Conservation (phyloP, 2,329 filamentous ascomycete genomes). For the Cercospora nicotianae region DNA sequence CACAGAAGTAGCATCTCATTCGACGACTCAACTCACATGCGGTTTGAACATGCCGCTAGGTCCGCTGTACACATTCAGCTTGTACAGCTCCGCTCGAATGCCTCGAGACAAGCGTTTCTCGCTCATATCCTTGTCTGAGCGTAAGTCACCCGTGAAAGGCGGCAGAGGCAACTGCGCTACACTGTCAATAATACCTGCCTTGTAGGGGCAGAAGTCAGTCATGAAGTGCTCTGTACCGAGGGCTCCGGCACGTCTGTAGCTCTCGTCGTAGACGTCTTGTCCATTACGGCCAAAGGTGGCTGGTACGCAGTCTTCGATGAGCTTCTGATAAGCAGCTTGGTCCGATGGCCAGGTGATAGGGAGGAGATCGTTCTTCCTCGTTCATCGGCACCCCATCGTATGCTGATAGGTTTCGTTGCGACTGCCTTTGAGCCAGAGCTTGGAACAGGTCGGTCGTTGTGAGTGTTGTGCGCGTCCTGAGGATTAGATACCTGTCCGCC, state of each 20-base stretch:
- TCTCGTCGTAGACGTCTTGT: background rate
- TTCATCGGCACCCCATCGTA: background rate
- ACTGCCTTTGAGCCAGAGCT: too few species aligned
- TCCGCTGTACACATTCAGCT: slow-evolving; percentile 16
- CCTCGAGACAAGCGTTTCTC: background rate
- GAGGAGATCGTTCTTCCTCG: background rate
- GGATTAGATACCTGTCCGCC: too few species aligned
- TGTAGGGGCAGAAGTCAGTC: background rate
- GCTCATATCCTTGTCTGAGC: background rate
- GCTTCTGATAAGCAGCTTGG: background rate
- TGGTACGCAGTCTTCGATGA: background rate
- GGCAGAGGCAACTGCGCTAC: background rate
- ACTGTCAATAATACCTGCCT: background rate
- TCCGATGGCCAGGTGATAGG: background rate
- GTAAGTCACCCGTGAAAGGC: background rate
- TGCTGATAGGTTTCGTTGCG: background rate
- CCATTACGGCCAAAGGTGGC: background rate
- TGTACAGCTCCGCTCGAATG: slow-evolving; percentile 13
- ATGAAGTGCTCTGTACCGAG: background rate
- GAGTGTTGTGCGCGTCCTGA: too few species aligned
- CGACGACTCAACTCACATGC: background rate
- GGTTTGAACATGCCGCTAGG: background rate
- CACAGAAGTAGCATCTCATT: too few species aligned
- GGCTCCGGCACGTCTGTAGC: background rate
- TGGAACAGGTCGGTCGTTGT: too few species aligned